Evolutionary conservation across 805 yeast species (phyloP).

Genomic region (Myxozyma vanderwaltii): DNA sequence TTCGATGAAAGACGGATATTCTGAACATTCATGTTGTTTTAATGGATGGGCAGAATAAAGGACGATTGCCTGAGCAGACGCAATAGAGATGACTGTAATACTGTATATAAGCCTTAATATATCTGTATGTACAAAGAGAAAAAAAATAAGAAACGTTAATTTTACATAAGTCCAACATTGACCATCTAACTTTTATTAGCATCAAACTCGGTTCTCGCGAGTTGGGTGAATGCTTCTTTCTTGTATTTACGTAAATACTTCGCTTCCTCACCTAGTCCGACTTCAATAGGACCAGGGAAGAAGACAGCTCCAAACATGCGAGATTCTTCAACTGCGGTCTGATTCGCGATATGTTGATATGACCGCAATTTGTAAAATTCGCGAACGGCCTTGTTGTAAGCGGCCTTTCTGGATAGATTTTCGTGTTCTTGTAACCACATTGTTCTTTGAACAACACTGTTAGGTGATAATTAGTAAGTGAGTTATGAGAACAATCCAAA

Average conservation of each 20-base stretch:
- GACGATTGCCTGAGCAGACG: too few species aligned
- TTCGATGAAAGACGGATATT: background rate
- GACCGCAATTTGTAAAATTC: slow-evolving; percentile 88
- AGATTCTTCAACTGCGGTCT: slow-evolving; percentile 78
- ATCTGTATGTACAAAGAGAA: background rate
- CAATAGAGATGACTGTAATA: background rate
- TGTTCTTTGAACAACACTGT: slow-evolving; percentile 71
- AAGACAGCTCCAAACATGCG: slow-evolving; percentile 81
- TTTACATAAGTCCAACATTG: too few species aligned
- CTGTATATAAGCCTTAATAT: too few species aligned
- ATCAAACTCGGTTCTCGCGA: slow-evolving; percentile 2
- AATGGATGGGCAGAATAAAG: too few species aligned
- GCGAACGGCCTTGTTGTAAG: slow-evolving; percentile 82
- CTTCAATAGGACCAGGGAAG: slow-evolving; percentile 61
- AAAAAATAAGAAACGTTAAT: too few species aligned
- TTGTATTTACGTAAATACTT: slow-evolving; percentile 58
- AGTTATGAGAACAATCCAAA: background rate
- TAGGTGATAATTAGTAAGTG: background rate
- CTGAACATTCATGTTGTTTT: too few species aligned
- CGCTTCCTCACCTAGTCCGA: slow-evolving; percentile 73
- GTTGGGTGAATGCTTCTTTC: slow-evolving; percentile 1
- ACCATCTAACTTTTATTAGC: too few species aligned
- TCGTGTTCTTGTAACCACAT: slow-evolving; percentile 53
- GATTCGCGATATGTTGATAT: slow-evolving; percentile 73
- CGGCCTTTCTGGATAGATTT: slow-evolving; percentile 41